phyloP scores from a whole-genome alignment of 163 green algal genomes.

The Chloromonas sp. region DNA sequence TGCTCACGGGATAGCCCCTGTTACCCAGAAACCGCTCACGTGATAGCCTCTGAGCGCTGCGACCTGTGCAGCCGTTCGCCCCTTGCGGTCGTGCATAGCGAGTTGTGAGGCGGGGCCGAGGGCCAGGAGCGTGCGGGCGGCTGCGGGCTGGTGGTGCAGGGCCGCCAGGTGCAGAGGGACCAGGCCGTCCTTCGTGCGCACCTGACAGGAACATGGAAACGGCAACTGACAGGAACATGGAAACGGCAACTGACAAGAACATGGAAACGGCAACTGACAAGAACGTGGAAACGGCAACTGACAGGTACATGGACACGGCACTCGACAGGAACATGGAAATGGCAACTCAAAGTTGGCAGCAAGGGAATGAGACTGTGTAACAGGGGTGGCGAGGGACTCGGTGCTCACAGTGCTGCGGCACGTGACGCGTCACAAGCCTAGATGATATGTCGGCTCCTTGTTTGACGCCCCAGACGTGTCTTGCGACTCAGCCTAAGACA shows the following conservation, averaged over 20 bases:
- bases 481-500: background rate
- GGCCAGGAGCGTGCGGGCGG: slow-evolving; percentile 10
- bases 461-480: background rate
- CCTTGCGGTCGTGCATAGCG: slow-evolving; percentile 19
- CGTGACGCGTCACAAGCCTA: too few species aligned
- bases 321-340: too few species aligned
- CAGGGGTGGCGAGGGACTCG: too few species aligned
- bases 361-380: too few species aligned
- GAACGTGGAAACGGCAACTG: background rate
- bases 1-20: too few species aligned
- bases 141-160: slow-evolving; percentile 17
- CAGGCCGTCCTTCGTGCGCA: background rate
- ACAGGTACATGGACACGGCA: background rate
- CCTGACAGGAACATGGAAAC: background rate
- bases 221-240: background rate
- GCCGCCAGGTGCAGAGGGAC: slow-evolving; percentile 26
- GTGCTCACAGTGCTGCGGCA: too few species aligned
- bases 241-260: background rate
- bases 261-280: too few species aligned
- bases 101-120: background rate
- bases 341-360: too few species aligned
- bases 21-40: background rate
- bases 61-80: slow-evolving; percentile 26
- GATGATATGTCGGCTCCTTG: too few species aligned
- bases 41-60: slow-evolving; percentile 25